Evolutionary conservation across 1,284 basidiomycete genomes (phyloP).

Genomic region (Ceratobasidium sp.): DNA sequence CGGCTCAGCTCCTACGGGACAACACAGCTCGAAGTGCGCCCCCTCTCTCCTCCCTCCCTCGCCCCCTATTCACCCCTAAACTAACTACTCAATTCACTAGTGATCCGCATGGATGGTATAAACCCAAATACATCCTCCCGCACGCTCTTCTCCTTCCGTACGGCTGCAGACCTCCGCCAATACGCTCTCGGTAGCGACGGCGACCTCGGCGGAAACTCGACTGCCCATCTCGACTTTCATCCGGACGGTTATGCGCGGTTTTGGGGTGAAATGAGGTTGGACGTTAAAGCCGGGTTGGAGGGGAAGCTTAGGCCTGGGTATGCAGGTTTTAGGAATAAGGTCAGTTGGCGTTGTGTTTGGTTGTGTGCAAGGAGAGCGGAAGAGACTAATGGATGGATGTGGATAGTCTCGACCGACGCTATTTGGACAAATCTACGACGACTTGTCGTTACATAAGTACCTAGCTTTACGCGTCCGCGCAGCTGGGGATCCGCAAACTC

Average conservation of each 20-base stretch:
- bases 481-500: conserved; percentile 75
- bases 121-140: conserved; percentile 71
- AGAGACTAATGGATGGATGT: not conserved
- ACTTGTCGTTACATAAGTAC: conserved; percentile 83
- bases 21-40: conserved; percentile 33
- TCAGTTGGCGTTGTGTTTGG: conserved; percentile 52
- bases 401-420: conserved; percentile 66
- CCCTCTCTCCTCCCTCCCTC: not conserved
- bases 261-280: conserved; percentile 79
- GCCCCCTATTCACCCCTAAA: not conserved
- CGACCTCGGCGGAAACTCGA: conserved; percentile 89
- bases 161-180: conserved; percentile 67
- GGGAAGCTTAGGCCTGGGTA: conserved; percentile 79
- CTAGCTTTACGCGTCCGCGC: conserved; percentile 82
- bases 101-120: conserved; percentile 72
- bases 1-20: conserved; percentile 34
- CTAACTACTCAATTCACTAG: conserved; percentile 19
- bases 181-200: conserved; percentile 83
- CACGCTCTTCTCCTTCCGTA: conserved; percentile 74
- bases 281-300: conserved; percentile 71
- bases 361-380: not conserved
- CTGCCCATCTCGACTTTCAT: conserved; percentile 75
- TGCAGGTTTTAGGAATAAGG: conserved; percentile 87
- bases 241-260: conserved; percentile 72
- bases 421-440: conserved; percentile 85